These are phyloP conservation scores for Termitomyces bulborhizus DNA, from an alignment of 768 basidiomycete genomes.

Conservation along the genomic window DNA sequence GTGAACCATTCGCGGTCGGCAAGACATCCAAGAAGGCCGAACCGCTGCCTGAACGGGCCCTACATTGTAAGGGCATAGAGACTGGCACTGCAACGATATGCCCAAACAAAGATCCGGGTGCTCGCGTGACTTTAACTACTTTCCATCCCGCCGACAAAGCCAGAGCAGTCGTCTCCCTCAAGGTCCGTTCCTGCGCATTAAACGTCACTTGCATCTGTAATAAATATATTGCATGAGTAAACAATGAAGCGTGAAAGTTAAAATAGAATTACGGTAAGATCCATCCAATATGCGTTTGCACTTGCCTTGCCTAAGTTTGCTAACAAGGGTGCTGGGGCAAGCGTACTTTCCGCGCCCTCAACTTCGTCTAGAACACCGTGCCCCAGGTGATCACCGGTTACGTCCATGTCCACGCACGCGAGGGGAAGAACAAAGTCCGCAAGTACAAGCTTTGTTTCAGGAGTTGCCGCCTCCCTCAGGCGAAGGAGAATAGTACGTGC, in stretches of 20 bases:
- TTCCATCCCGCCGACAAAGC: constrained; percentile 57
- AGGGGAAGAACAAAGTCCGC: constrained; percentile 68
- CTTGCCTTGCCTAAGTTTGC: constrained; percentile 72
- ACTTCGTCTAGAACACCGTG: constrained; percentile 29
- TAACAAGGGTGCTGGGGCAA: constrained; percentile 58
- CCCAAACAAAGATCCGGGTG: constrained; percentile 62
- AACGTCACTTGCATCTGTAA: constrained; percentile 63
- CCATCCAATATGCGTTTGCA: constrained; percentile 66
- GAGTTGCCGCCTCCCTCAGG: constrained; percentile 39
- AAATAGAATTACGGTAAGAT: constrained; percentile 46
- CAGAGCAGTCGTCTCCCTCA: constrained; percentile 54
- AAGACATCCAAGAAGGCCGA: constrained; percentile 19
- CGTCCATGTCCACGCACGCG: constrained; percentile 54
- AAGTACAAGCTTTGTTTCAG: constrained; percentile 56
- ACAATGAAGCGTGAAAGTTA: background rate
- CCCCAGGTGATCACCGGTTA: constrained; percentile 11
- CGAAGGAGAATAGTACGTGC: constrained; percentile 40
- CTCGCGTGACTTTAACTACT: constrained; percentile 46
- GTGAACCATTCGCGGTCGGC: background rate
- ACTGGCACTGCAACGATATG: constrained; percentile 65
- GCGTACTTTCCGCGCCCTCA: constrained; percentile 45
- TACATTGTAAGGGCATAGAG: constrained; percentile 33
- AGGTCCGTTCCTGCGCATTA: constrained; percentile 65
- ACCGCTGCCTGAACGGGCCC: constrained; percentile 17
- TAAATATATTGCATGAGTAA: background rate